phyloP scores from a whole-genome alignment of 768 basidiomycete species.

The Suillus brevipes region DNA sequence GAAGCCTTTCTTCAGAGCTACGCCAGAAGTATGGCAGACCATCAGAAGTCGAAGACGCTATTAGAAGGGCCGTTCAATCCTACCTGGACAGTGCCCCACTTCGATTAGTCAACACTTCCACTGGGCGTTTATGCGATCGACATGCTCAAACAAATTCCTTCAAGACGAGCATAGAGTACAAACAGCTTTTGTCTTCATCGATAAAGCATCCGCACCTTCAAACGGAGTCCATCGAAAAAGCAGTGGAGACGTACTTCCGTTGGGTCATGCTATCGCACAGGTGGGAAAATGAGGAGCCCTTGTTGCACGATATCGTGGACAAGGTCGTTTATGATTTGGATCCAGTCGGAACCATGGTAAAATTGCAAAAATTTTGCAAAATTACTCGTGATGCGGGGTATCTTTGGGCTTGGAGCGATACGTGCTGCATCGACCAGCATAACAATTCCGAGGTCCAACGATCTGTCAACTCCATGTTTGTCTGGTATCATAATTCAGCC shows the following conservation, averaged over 20 bases:
- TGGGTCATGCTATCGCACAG: conserved; percentile 9
- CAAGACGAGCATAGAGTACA: neutral
- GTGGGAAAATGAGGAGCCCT: conserved; percentile 3
- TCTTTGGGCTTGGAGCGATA: conserved; percentile 14
- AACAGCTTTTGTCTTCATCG: neutral
- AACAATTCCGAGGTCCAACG: conserved; percentile 12
- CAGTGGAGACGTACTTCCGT: neutral
- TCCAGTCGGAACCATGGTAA: neutral
- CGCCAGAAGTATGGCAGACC: neutral
- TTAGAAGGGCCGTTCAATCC: neutral
- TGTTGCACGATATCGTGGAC: neutral
- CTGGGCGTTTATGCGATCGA: conserved; percentile 2
- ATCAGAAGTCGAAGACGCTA: neutral
- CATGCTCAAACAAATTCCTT: neutral
- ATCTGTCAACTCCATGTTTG: conserved; percentile 6
- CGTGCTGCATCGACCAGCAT: conserved; percentile 15
- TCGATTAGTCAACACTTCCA: conserved; percentile 3
- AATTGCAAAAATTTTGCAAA: conserved; percentile 8
- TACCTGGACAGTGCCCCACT: neutral
- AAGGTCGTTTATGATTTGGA: neutral
- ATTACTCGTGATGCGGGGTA: neutral
- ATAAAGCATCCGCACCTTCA: neutral
- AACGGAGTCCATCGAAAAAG: conserved; percentile 1
- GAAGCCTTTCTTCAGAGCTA: neutral
- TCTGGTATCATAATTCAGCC: conserved; percentile 3